Evolutionary conservation across 148 eudicot species (phyloP).

Genomic region (Dianthus caryophyllus): DNA sequence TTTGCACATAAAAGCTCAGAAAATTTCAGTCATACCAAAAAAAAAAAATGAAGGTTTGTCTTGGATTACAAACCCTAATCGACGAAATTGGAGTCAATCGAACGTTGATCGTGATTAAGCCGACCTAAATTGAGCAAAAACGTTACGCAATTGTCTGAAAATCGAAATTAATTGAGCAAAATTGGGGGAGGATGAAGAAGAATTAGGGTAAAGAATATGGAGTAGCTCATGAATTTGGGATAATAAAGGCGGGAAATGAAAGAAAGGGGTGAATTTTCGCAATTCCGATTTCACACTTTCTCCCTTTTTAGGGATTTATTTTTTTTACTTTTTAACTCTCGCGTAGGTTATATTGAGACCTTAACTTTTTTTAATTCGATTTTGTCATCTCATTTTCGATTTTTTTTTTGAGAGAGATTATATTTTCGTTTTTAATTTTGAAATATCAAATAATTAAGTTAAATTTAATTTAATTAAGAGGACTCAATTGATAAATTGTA

Average conservation of each 20-base stretch:
- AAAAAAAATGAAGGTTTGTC: background rate
- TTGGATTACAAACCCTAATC: constrained; percentile 10
- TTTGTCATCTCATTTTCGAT: too few species aligned
- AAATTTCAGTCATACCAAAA: background rate
- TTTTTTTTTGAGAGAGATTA: too few species aligned
- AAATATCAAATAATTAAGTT: too few species aligned
- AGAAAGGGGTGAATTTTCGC: too few species aligned
- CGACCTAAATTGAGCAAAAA: background rate
- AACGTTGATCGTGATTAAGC: background rate
- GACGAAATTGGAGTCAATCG: background rate
- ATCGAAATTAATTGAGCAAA: background rate
- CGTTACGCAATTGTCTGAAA: background rate
- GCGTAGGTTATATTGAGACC: too few species aligned
- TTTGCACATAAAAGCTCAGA: background rate
- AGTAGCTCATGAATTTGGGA: background rate
- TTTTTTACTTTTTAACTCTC: too few species aligned
- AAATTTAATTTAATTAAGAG: background rate
- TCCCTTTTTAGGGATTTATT: too few species aligned
- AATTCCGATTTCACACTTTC: too few species aligned
- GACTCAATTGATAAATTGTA: background rate
- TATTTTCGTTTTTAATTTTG: too few species aligned
- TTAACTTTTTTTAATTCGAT: too few species aligned
- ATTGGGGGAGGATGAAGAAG: background rate
- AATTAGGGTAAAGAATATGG: background rate
- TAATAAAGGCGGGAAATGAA: background rate